Evolutionary conservation across 164 flowering plant species (phyloP), one percentile per base, ranked within the genome.

Genomic region (Stephania yunnanensis): DNA sequence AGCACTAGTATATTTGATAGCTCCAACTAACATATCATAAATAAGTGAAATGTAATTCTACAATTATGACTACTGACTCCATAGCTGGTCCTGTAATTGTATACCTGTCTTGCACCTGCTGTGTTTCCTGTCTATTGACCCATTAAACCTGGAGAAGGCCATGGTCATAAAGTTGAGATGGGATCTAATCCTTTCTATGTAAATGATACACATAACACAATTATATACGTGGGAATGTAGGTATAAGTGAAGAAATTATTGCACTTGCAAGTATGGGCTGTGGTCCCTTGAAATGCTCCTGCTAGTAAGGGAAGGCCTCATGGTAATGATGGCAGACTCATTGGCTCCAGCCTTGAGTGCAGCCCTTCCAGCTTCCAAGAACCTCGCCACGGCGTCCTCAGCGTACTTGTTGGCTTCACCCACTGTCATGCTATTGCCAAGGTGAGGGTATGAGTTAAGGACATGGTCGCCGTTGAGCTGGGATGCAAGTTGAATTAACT

Each of bases 221-320:
- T 29, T 36, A 31, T 30, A 68, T 68, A 36, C 46, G 7, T 5
- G 46, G 72, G 7, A n/a, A 10, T 72, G 30, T 31, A 10, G 29
- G 20, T 13, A 7, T 61, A 17, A 19, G 7, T 58, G 53, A 71
- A 17, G 13, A 58, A 52, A 69, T 82, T 74, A 84, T 25, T 78
- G 75, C 67, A 77, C 46, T 52, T 79, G 68, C 19, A 69, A 12
- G 15, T 69, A 77, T 29, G 71, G 50, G 44, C 58, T 72, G 20
- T 58, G 61, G 46, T 71, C 82, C 31, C 79, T 79, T 31, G 67
- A 71, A 10, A 80, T 29, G 1, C 77, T 72, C 75, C 97, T 80
- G 84, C 90, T 95, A 1, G 97, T 90, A 65, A 95, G 93, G 36
- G 99, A 87, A 53, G 98, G 96, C 74, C 91, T 89, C 99, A 93